Conservation (phyloP, 2,329 filamentous ascomycete species). For the Aspergillus sp. region DNA sequence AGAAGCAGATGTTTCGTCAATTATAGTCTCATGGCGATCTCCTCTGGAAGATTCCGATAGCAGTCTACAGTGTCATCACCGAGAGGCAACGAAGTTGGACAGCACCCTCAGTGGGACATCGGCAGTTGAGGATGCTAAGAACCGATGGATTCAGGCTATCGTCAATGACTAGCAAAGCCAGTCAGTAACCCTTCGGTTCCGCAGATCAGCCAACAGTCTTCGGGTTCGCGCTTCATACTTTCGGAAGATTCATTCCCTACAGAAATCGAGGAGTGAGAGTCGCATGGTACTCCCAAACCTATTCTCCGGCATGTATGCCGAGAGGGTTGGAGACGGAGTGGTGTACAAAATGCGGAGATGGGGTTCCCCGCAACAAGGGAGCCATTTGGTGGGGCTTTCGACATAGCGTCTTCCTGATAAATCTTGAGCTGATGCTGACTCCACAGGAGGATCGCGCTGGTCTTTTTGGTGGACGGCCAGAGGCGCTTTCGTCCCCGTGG, state of each 20-base stretch:
- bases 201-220: neutral
- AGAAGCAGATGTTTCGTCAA: neutral
- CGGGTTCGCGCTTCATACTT: neutral
- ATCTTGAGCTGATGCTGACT: neutral
- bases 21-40: neutral
- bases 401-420: neutral
- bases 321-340: neutral
- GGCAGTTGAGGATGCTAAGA: constrained; percentile 11
- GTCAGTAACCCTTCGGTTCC: neutral
- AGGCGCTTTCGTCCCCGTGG: neutral
- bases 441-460: neutral
- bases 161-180: neutral
- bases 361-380: neutral
- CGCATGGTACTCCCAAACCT: no score
- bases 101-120: neutral
- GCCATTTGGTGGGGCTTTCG: neutral
- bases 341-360: neutral
- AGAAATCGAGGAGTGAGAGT: neutral
- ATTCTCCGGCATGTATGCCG: neutral
- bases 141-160: neutral
- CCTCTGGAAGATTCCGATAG: neutral
- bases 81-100: neutral
- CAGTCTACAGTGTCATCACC: no score
- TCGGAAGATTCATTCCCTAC: neutral
- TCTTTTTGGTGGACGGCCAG: neutral